Evolutionary conservation across 768 basidiomycete genomes (phyloP).

Genomic region (Hericium rajendrae): DNA sequence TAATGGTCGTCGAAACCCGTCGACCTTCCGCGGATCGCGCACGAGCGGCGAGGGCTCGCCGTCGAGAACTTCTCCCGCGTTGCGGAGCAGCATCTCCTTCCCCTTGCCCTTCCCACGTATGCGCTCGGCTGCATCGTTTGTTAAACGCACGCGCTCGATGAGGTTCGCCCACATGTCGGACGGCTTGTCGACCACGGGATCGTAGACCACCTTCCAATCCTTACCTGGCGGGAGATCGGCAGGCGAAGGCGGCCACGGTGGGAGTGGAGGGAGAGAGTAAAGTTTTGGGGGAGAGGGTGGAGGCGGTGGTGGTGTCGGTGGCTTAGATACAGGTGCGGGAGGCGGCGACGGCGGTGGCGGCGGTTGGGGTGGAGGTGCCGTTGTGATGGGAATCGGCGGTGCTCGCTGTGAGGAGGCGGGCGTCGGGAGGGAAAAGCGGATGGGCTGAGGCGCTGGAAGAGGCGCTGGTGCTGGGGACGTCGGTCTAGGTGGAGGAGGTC

Average conservation of each 20-base stretch:
- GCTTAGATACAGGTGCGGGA: slow-evolving; percentile 16
- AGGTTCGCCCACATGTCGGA: slow-evolving; percentile 30
- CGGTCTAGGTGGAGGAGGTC: slow-evolving; percentile 7
- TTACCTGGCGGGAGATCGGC: slow-evolving; percentile 38
- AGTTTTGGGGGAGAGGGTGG: slow-evolving; percentile 23
- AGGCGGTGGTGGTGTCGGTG: slow-evolving; percentile 17
- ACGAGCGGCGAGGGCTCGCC: slow-evolving; percentile 31
- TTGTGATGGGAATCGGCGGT: slow-evolving; percentile 9
- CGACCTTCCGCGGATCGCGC: slow-evolving; percentile 46
- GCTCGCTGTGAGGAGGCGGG: slow-evolving; percentile 10
- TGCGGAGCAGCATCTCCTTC: slow-evolving; percentile 44
- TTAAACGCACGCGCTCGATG: slow-evolving; percentile 31
- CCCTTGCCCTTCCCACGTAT: slow-evolving; percentile 58
- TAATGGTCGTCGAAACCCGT: slow-evolving; percentile 21
- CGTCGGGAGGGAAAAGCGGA: background rate
- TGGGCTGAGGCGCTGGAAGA: slow-evolving; percentile 12
- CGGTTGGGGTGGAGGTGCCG: slow-evolving; percentile 16
- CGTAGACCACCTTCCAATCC: slow-evolving; percentile 55
- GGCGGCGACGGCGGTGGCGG: slow-evolving; percentile 20
- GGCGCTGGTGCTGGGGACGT: slow-evolving; percentile 10
- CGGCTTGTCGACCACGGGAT: slow-evolving; percentile 44
- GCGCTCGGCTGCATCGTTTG: slow-evolving; percentile 20
- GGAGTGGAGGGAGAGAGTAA: slow-evolving; percentile 34
- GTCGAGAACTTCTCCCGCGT: slow-evolving; percentile 44
- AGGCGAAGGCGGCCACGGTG: slow-evolving; percentile 47